phyloP scores from a whole-genome alignment of 768 basidiomycete species.

The Boletus speciosus region DNA sequence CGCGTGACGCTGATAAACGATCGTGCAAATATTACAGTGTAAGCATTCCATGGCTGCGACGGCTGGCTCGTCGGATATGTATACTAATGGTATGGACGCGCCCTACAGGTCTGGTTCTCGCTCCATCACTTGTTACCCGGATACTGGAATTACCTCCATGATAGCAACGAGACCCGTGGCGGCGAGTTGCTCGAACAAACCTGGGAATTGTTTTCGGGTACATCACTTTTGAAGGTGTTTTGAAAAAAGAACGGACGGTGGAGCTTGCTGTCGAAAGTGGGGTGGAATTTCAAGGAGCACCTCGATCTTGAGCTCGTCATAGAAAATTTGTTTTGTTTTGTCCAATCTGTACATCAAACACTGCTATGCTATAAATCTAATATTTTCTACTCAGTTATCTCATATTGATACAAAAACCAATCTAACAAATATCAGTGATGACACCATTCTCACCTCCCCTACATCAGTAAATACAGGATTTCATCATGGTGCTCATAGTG shows the following conservation, averaged over 20 bases:
- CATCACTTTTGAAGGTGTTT: constrained; percentile 1
- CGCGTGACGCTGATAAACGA: constrained; percentile 29
- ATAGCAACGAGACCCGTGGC: constrained; percentile 3
- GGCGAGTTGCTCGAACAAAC: constrained; percentile 20
- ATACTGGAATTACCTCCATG: constrained; percentile 35
- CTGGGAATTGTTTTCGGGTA: constrained; percentile 20
- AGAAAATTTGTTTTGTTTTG: neutral
- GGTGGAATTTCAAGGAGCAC: neutral
- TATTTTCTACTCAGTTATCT: no score
- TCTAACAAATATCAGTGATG: no score
- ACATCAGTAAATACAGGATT: no score
- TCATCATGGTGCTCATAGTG: no score
- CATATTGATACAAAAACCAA: no score
- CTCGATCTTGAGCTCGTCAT: neutral
- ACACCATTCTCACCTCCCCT: no score
- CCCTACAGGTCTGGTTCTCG: constrained; percentile 32
- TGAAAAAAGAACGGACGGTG: neutral
- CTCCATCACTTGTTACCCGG: constrained; percentile 34
- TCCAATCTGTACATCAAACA: neutral
- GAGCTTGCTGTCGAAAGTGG: neutral
- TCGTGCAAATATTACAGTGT: constrained; percentile 40
- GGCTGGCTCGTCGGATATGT: neutral
- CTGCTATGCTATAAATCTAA: no score
- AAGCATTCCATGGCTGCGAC: neutral
- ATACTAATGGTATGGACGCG: neutral